These are phyloP conservation scores for Jacaranda copaia DNA, from an alignment of 257 asterid genomes.

Conservation along the genomic window DNA sequence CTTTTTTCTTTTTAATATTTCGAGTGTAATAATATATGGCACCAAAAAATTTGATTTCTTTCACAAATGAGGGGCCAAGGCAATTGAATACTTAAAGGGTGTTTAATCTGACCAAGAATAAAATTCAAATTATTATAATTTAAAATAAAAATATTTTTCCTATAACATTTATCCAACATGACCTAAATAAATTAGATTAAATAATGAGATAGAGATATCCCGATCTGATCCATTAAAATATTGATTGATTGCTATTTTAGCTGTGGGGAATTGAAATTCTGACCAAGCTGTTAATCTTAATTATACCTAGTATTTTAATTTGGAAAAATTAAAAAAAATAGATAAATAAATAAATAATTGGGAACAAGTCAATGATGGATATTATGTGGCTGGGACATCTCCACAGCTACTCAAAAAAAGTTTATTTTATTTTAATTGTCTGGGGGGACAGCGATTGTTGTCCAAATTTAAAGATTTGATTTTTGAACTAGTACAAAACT, in stretches of 20 bases:
- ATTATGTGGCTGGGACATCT: conserved; percentile 1
- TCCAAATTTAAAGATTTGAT: conserved; percentile 11
- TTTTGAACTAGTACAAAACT: conserved; percentile 7
- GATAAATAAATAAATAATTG: too few species aligned
- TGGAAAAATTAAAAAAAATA: neutral
- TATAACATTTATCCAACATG: too few species aligned
- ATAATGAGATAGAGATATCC: neutral
- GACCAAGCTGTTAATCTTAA: neutral
- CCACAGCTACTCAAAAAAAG: conserved; percentile 3
- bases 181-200: too few species aligned
- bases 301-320: neutral
- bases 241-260: conserved; percentile 1
- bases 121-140: neutral
- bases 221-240: conserved; percentile 12
- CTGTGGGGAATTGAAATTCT: conserved; percentile 18
- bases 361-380: neutral
- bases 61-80: neutral
- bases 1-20: too few species aligned
- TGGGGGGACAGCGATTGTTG: neutral
- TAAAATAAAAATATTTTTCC: too few species aligned
- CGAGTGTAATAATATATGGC: neutral
- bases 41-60: neutral
- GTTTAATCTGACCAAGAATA: too few species aligned
- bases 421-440: conserved; percentile 3
- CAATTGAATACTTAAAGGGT: neutral